Base-by-base conservation (phyloP, 352 stramenopile species). In the Albugo candida region DNA sequence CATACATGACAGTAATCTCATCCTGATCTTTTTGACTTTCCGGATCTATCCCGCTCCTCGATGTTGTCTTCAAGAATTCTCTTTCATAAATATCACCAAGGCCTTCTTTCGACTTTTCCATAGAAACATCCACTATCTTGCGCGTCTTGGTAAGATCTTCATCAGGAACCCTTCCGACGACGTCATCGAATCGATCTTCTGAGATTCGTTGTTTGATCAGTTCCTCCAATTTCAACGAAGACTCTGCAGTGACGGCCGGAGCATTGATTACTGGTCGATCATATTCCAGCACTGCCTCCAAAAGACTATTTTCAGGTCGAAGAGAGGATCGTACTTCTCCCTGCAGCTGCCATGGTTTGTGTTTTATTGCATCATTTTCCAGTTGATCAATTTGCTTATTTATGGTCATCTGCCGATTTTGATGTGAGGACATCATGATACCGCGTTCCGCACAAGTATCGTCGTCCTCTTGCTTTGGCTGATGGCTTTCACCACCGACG, bases 111-210 rank as follows among this genome's bases (percentile, higher is more conserved):
- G 65, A 82, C 56, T 95, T 94, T 61, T 95, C 81, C 74, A 87
- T 92, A 14, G 83, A 95, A 42, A 97, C 81, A 40, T 97, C 86
- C 34, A 85, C 78, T 31, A 95, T 61, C 57, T 96, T 92, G 11
- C 79, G 74, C 17, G 17, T 24, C 58, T 89, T 83, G 52, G 67
- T 52, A 45, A 73, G 69, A 43, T 68, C 53, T 51, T 89, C 73
- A 49, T 87, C 85, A 11, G 62, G 61, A 19, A 67, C 77, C 52
- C 94, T 83, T 48, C 86, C 86, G 47, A 95, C 71, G 14, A 97
- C 84, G 59, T 97, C 85, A 63, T 97, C 84, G 62, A 85, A 97
- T 60, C 96, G 76, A 51, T 97, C 85, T n/a, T 93, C 84, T 36
- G 95, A 39, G 48, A 97, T 95, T 36, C 89, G 75, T 58, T 88